Base-by-base conservation (phyloP, 2,329 filamentous ascomycete species). In the Colletotrichum chlorophyti region DNA sequence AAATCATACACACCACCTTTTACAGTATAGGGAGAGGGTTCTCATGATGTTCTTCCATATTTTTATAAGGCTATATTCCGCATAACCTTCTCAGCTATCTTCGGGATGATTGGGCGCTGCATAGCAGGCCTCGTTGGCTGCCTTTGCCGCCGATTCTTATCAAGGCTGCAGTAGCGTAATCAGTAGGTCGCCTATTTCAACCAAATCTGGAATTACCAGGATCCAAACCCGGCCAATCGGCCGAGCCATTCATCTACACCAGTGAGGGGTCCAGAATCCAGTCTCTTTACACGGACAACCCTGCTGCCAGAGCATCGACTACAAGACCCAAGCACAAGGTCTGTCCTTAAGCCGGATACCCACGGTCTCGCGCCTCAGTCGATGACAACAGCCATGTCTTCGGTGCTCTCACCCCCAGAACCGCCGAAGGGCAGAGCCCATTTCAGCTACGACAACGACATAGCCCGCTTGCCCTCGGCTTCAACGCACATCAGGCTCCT, bases 401-500 rank as follows among this genome's bases (percentile, higher is more conserved):
- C 54, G 35, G 35, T 54, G 50, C 50, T 50, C 49, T 27, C 17
- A 23, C 26, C 38, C 14, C 42, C 54, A 50, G n/a, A 31, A 15
- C 29, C 23, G 26, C 42, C n/a, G n/a, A n/a, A 38, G 29, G 21
- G 21, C 47, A 23, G 26, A 27, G 17, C n/a, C 27, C 15, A 15
- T 10, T 54, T 54, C 35, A 35, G 17, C 35, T 58, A 54, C 34
- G 26, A n/a, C 8, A 4, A 41, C n/a, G 9, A 32, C 38, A 19
- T 15, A 19, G 53, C 26, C 23, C 35, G 19, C 35, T 43, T 62
- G n/a, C 52, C 58, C 4, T 51, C 51, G n/a, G 47, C 37, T 29
- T 51, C 35, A 14, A 61, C 35, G 5, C 51, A 62, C 32, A 62
- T 61, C 41, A 57, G 60, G 23, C 24, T 62, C 14, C 48, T 61